Percentiles rank a stretch among this genome's conserved stretches.
Conservation (phyloP, 768 basidiomycete genomes). For the Mycena maculata region DNA sequence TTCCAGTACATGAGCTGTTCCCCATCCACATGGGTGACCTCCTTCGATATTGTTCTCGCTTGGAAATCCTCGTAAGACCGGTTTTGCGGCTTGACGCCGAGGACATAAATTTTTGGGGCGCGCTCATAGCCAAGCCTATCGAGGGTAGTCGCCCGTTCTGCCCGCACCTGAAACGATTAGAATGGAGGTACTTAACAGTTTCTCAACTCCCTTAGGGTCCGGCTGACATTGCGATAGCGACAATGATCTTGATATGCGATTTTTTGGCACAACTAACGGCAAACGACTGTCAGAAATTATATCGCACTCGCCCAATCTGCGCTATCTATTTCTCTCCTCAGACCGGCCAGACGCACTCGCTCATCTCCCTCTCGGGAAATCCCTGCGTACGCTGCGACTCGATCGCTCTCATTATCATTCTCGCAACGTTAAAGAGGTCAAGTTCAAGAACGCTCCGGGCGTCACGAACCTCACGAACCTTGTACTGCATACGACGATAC, state of each 20-base stretch:
- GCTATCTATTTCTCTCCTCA: conserved; percentile 21
- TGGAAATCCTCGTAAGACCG: conserved; percentile 21
- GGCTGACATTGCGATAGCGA: too few relatives aligned
- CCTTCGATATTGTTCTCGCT: conserved; percentile 10
- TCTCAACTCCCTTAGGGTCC: too few relatives aligned
- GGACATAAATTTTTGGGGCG: conserved; percentile 23
- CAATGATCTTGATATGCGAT: conserved; percentile 22
- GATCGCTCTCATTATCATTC: conserved; percentile 24
- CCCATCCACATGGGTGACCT: conserved; percentile 6
- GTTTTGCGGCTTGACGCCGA: conserved; percentile 25
- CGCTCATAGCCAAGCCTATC: conserved; percentile 5
- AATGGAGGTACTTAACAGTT: conserved; percentile 26
- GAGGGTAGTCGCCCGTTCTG: conserved; percentile 1
- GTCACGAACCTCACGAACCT: conserved; percentile 20
- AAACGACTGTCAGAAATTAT: conserved; percentile 21
- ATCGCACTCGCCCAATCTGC: conserved; percentile 13
- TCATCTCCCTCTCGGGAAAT: conserved; percentile 10
- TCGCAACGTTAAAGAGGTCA: background rate
- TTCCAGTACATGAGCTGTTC: background rate
- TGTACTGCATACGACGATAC: conserved; percentile 19
- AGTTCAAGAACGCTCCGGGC: background rate
- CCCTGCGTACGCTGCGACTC: conserved; percentile 26
- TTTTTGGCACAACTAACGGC: conserved; percentile 12
- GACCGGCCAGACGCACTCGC: conserved; percentile 19
- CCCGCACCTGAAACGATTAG: conserved; percentile 21